Conservation (phyloP, 2,329 filamentous ascomycete genomes). For the Penicillium sp. region DNA sequence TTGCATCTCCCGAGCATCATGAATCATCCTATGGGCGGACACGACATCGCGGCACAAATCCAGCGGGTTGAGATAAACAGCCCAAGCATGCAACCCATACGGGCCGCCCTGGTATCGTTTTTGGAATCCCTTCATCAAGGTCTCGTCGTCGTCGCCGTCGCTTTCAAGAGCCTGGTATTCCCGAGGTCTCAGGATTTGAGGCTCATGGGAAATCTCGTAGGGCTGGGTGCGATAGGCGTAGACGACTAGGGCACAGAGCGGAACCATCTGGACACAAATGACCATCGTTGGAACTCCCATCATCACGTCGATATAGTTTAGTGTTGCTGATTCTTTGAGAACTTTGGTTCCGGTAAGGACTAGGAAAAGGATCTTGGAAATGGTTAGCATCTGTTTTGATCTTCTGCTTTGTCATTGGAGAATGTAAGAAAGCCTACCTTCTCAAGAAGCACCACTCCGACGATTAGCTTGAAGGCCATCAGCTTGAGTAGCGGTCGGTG, state of each 20-base stretch:
- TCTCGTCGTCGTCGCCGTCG: neutral
- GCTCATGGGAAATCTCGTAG: conserved; percentile 17
- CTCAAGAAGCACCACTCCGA: conserved; percentile 35
- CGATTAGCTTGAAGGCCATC: conserved; percentile 40
- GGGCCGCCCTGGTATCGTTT: conserved; percentile 16
- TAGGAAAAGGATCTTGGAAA: conserved; percentile 32
- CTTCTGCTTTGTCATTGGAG: neutral
- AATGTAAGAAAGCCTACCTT: conserved; percentile 20
- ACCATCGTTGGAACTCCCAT: conserved; percentile 36
- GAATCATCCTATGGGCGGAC: conserved; percentile 10
- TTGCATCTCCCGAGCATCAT: neutral
- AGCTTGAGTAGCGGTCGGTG: conserved; percentile 38
- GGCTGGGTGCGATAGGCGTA: conserved; percentile 32
- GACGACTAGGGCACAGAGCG: conserved; percentile 34
- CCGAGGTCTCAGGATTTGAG: neutral
- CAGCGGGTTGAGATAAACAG: conserved; percentile 10
- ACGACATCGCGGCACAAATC: conserved; percentile 7
- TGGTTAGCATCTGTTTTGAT: neutral
- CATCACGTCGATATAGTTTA: conserved; percentile 35
- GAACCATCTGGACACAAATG: conserved; percentile 38
- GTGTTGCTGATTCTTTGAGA: conserved; percentile 24
- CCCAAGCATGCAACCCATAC: conserved; percentile 15
- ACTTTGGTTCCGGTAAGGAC: conserved; percentile 28
- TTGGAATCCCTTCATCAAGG: neutral
- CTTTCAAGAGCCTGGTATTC: conserved; percentile 8